Evolutionary conservation across 306 rosid genomes (phyloP).

Genomic region (Quercus rubra): DNA sequence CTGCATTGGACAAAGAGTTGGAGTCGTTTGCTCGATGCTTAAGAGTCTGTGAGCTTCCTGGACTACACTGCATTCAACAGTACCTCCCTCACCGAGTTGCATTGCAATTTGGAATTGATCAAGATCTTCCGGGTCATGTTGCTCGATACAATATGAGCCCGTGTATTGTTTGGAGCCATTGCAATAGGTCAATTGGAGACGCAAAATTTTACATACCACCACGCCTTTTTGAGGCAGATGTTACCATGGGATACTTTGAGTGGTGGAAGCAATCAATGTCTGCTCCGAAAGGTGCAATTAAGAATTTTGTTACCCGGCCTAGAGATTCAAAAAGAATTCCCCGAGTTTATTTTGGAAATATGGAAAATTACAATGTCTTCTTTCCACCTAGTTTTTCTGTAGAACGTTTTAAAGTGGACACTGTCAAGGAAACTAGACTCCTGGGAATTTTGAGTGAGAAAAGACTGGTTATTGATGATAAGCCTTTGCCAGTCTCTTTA

Average conservation of each 20-base stretch:
- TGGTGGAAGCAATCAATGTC: neutral
- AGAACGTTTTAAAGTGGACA: no score
- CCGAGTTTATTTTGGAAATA: no score
- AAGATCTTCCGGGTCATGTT: slow-evolving; percentile 41
- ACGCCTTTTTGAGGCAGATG: slow-evolving; percentile 8
- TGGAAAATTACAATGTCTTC: no score
- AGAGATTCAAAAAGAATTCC: neutral
- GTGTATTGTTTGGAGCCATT: neutral
- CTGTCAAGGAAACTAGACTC: no score
- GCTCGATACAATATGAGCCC: neutral
- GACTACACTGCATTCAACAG: slow-evolving; percentile 22
- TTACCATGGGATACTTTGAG: slow-evolving; percentile 15
- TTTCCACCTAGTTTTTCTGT: no score
- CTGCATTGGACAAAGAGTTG: slow-evolving; percentile 7
- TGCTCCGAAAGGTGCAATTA: neutral
- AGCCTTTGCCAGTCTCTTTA: no score
- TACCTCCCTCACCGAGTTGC: slow-evolving; percentile 54
- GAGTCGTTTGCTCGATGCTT: slow-evolving; percentile 35
- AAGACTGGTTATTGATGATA: no score
- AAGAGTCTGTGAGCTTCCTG: slow-evolving; percentile 32
- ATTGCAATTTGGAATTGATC: slow-evolving; percentile 66
- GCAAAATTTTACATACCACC: slow-evolving; percentile 15
- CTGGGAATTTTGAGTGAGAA: no score
- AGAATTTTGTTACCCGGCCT: neutral
- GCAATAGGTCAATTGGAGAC: neutral